Evolutionary conservation across 129 eudicot genomes (phyloP).

Genomic region (Oenanthe sinensis): DNA sequence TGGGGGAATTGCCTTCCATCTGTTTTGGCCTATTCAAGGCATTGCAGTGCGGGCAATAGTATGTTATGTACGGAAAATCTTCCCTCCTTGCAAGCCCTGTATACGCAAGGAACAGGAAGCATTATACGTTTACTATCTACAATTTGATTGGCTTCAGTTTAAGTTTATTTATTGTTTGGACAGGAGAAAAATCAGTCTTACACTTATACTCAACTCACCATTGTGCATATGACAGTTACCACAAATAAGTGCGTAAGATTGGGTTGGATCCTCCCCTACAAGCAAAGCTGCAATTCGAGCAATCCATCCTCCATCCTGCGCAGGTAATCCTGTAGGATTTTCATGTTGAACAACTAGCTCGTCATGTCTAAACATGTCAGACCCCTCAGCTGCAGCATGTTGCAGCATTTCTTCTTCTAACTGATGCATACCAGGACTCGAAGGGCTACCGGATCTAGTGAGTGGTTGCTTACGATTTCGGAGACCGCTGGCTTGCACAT

Average conservation of each 20-base stretch:
- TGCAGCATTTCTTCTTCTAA: conserved; percentile 31
- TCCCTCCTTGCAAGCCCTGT: conserved; percentile 95
- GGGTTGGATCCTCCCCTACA: conserved; percentile 96
- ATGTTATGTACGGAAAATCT: conserved; percentile 73
- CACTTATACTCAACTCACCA: conserved; percentile 32
- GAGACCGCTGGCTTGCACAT: conserved; percentile 59
- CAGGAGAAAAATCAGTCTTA: not conserved
- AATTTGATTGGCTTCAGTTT: not conserved
- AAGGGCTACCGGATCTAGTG: conserved; percentile 34
- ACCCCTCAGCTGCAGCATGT: conserved; percentile 24
- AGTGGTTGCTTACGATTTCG: conserved; percentile 61
- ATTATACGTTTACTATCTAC: not conserved
- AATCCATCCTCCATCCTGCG: conserved; percentile 85
- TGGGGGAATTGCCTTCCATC: conserved; percentile 29
- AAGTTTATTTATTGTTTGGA: not conserved
- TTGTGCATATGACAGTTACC: conserved; percentile 98
- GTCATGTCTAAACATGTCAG: conserved; percentile 31
- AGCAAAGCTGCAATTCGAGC: conserved; percentile 93
- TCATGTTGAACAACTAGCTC: conserved; percentile 67
- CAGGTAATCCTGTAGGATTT: conserved; percentile 33
- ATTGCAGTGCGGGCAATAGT: conserved; percentile 87
- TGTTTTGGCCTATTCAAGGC: conserved; percentile 52
- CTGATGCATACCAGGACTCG: conserved; percentile 24
- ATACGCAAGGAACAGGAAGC: conserved; percentile 1
- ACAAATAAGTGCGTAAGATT: conserved; percentile 90